Conservation (phyloP, 352 stramenopile genomes). For the Thalassiosira oceanica region DNA sequence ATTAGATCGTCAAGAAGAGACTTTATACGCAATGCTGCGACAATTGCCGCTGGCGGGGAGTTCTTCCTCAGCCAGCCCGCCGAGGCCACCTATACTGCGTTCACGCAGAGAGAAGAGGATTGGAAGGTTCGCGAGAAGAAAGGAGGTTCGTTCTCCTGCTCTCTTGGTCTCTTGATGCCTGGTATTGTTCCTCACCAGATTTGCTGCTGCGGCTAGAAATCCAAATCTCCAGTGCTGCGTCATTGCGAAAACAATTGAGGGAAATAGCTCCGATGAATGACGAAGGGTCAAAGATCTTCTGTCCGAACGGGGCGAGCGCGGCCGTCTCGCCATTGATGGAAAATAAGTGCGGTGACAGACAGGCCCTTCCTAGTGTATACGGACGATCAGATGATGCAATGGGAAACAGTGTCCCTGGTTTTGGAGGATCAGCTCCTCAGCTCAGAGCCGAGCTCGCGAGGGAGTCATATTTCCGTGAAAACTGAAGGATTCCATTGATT, state of each 20-base stretch:
- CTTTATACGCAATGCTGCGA: too few relatives aligned
- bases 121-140: conserved; percentile 64
- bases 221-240: conserved; percentile 50
- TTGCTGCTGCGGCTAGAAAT: too few relatives aligned
- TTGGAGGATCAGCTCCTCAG: conserved; percentile 27
- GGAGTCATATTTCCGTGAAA: conserved; percentile 38
- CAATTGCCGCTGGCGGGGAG: conserved; percentile 21
- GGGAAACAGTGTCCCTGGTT: conserved; percentile 78
- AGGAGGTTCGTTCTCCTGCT: conserved; percentile 50
- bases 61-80: conserved; percentile 7
- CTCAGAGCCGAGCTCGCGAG: conserved; percentile 25
- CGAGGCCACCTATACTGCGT: conserved; percentile 63
- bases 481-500: conserved; percentile 16
- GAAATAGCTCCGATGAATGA: conserved; percentile 76
- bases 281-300: conserved; percentile 76
- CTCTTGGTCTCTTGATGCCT: too few relatives aligned
- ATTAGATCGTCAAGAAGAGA: too few relatives aligned
- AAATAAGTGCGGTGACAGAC: conserved; percentile 75
- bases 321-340: conserved; percentile 77
- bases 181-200: too few relatives aligned
- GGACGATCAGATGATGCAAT: conserved; percentile 63
- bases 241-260: conserved; percentile 57
- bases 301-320: conserved; percentile 68
- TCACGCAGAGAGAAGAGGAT: conserved; percentile 69
- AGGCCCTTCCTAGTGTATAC: conserved; percentile 66